A percentile compares a stretch with the other conserved stretches of the same genome.
phyloP scores from a whole-genome alignment of 2,329 filamentous ascomycete species.

The Atkinsonella texensis region DNA sequence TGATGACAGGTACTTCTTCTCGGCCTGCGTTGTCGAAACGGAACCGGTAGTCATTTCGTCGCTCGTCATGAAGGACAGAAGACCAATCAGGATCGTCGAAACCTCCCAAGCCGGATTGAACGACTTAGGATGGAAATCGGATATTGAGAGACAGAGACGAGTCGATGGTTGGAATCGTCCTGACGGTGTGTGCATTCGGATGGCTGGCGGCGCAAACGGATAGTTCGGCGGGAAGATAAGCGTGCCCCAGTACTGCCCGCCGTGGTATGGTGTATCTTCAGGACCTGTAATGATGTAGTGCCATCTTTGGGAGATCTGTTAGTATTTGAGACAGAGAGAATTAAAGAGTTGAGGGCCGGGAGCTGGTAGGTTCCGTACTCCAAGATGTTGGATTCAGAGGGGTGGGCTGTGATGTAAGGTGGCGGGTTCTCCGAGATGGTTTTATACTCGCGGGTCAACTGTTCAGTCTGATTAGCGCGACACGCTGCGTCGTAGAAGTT shows the following conservation, averaged over 20 bases:
- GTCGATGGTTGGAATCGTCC: constrained; percentile 91
- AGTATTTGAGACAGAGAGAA: background rate
- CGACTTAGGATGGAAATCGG: constrained; percentile 92
- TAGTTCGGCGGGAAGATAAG: constrained; percentile 93
- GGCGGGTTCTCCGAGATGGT: constrained; percentile 61
- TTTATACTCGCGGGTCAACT: constrained; percentile 53
- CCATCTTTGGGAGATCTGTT: constrained; percentile 44
- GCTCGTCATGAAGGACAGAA: constrained; percentile 95
- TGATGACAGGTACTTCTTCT: constrained; percentile 66
- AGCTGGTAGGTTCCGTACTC: constrained; percentile 41
- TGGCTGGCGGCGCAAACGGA: constrained; percentile 91
- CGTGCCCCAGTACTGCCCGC: constrained; percentile 96
- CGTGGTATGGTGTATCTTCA: constrained; percentile 84
- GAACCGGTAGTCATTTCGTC: constrained; percentile 98
- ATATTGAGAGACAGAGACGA: constrained; percentile 87
- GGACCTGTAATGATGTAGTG: constrained; percentile 94
- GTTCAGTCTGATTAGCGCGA: constrained; percentile 12
- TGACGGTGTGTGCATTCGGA: constrained; percentile 96
- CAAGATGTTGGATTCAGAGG: constrained; percentile 81
- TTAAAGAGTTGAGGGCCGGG: background rate
- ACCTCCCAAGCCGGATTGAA: constrained; percentile 99
- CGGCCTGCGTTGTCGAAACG: constrained; percentile 61
- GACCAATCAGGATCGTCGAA: constrained; percentile 85
- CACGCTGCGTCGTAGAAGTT: background rate
- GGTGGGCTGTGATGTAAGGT: constrained; percentile 79